A percentile compares a stretch with the other conserved stretches of the same genome.
Evolutionary conservation across 345 rosid species (phyloP).

Genomic region (Geranium brycei): DNA sequence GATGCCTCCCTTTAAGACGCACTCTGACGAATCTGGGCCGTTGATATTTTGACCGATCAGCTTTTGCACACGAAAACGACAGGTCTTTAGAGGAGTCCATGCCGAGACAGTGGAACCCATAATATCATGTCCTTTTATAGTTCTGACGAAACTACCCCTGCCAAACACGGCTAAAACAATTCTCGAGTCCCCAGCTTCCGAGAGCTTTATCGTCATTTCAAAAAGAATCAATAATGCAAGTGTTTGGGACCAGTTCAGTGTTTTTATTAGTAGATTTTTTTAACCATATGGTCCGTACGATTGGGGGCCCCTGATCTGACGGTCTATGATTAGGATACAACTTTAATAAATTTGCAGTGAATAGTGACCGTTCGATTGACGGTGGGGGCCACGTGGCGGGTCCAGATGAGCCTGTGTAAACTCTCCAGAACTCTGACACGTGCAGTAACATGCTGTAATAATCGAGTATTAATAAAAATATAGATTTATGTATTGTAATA

Average conservation of each 20-base stretch:
- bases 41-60: background rate
- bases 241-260: background rate
- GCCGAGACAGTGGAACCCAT: background rate
- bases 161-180: background rate
- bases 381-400: no score
- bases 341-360: background rate
- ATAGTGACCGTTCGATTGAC: background rate
- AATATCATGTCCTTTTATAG: background rate
- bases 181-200: background rate
- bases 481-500: no score
- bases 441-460: no score
- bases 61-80: background rate
- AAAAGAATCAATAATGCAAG: conserved; percentile 3
- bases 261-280: background rate
- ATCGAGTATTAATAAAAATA: no score
- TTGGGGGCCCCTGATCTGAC: no score
- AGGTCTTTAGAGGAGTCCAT: background rate
- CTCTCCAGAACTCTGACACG: no score
- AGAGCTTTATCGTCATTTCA: conserved; percentile 19
- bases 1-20: background rate
- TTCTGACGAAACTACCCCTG: background rate
- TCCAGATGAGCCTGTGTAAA: no score
- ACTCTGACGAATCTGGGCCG: background rate
- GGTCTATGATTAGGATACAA: no score
- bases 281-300: no score